Evolutionary conservation across 306 rosid species (phyloP), one percentile per base, ranked within the genome.

Genomic region (Quercus ilex): DNA sequence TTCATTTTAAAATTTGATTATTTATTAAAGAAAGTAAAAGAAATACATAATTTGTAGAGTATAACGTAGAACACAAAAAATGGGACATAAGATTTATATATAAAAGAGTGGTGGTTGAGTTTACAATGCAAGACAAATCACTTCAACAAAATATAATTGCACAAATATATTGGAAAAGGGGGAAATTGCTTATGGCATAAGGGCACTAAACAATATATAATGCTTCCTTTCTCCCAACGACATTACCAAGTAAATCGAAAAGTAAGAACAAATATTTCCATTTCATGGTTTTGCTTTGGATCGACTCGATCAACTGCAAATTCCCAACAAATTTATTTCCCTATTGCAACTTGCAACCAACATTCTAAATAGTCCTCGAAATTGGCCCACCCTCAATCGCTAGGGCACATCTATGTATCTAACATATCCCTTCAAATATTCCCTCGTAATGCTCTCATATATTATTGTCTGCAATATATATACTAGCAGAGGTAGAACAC

Each of bases 181-280:
- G 70, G 21, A 30, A 2, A 64, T 30, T 30, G 23, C 46, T 64
- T 30, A 20, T 30, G 3, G 20, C 30, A 9, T 35, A 69, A 58
- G 46, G 19, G 70, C 35, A 71, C 9, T 49, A 52, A 51, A 10
- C 17, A 51, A 70, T 77, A 78, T 80, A 52, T 78, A 80, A 82
- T 75, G 80, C 33, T 82, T 82, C 74, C 91, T 87, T 85, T 87
- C 82, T 72, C 55, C 85, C 73, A 83, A 90, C 76, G 90, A 15
- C 15, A 62, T 72, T 41, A 46, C 72, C 83, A 81, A 82, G 80
- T 79, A 30, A 75, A 79, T 83, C 77, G 76, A 80, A 85, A 89
- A 83, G 31, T 31, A 64, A 23, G 63, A 55, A 76, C 3, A 28
- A 55, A 80, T 78, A 75, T 81, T 75, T 28, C 69, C 85, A 78